Base-by-base conservation (phyloP, 2,329 filamentous ascomycete species). In the Fusarium equiseti region DNA sequence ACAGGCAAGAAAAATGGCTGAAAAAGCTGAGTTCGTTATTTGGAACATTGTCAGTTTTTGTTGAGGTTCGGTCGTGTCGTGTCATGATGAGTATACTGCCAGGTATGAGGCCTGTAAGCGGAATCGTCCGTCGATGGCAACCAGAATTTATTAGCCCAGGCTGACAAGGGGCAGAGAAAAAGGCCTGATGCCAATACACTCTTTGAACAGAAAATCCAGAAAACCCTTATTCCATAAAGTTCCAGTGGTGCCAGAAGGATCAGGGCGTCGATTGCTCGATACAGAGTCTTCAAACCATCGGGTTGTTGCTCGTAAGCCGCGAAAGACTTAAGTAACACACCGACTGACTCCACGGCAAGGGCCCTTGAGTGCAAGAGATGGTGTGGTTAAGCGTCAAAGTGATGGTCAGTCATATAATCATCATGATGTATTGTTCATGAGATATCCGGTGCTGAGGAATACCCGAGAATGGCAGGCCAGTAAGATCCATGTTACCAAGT, bases 391-490 rank as follows among this genome's bases (percentile, higher is more conserved):
- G 7, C 2, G 16, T 59, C 62, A 51, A 53, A 53, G 40, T 57
- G 61, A 69, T 59, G 45, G 27, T 27, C 60, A 55, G 38, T 46
- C 49, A 45, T 51, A 42, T 20, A 49, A 64, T 66, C 53, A 71
- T 56, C 58, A 72, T 65, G 60, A 58, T 66, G 38, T 51, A 44
- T 51, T 50, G 44, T 48, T 45, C 46, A 48, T 51, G 43, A n/a
- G 40, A 40, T 42, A 4, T 46, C 8, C 38, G 8, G 27, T 38
- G 22, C 13, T 49, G 38, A 35, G 35, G 44, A 53, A 13, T 10
- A 12, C 12, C 52, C n/a, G 43, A 31, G 48, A 35, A 54, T 52
- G 35, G 48, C 52, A 69, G 18, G 48, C 29, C 26, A 15, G 29
- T 18, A 18, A 32, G 24, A 24, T 22, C 12, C 18, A 26, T 6